Percentiles rank a stretch among this genome's conserved stretches.
Conservation (phyloP, 371 early-diverging fungal genomes). For the Catenaria anguillulae region DNA sequence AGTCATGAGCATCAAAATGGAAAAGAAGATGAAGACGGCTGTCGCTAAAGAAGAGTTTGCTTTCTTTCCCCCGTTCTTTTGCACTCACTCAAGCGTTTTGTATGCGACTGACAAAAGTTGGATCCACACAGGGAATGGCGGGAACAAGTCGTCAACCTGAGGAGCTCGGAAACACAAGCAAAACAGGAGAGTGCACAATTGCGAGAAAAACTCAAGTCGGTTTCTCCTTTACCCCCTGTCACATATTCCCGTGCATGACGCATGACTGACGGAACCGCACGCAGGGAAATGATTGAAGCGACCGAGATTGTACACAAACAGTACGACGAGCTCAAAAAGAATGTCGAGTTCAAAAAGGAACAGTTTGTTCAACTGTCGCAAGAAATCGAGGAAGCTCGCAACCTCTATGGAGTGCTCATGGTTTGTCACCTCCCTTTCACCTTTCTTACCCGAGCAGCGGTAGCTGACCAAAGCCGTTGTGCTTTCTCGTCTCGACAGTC, state of each 20-base stretch:
- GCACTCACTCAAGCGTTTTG: background rate
- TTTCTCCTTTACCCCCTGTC: background rate
- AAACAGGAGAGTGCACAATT: conserved; percentile 25
- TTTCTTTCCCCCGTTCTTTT: background rate
- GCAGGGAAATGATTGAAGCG: conserved; percentile 29
- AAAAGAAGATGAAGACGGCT: conserved; percentile 10
- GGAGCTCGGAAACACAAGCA: conserved; percentile 18
- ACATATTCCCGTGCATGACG: too few relatives aligned
- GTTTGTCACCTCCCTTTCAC: conserved; percentile 10
- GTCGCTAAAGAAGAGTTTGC: conserved; percentile 7
- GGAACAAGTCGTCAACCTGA: conserved; percentile 20
- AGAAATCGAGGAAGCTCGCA: conserved; percentile 34
- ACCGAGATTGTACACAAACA: conserved; percentile 28
- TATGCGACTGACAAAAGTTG: too few relatives aligned
- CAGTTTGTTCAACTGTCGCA: conserved; percentile 25
- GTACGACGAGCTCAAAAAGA: conserved; percentile 29
- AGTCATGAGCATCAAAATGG: conserved; percentile 13
- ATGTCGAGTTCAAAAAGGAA: conserved; percentile 25
- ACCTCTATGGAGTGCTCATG: conserved; percentile 28
- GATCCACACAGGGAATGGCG: conserved; percentile 4
- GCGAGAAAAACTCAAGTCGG: conserved; percentile 7
- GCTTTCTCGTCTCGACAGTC: conserved; percentile 8
- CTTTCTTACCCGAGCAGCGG: too few relatives aligned
- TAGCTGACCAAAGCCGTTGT: background rate
- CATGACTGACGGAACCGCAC: background rate